These are phyloP conservation scores for Xylaria scruposa DNA, from an alignment of 495 filamentous ascomycete genomes.

Conservation along the genomic window DNA sequence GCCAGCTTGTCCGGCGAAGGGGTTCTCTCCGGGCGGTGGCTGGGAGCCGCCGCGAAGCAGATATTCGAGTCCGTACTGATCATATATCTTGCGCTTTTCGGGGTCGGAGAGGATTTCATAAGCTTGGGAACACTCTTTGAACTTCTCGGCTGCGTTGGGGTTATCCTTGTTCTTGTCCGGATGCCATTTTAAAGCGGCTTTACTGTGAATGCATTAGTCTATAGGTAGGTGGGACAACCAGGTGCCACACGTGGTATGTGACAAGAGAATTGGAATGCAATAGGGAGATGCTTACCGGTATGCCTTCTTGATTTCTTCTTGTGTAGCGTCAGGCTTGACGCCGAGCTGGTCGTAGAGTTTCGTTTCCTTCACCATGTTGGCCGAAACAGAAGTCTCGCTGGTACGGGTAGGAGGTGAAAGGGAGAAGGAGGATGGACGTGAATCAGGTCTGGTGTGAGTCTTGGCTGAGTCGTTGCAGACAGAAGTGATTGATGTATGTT, in stretches of 20 bases:
- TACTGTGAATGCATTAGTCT: slow-evolving; percentile 57
- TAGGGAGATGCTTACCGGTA: slow-evolving; percentile 69
- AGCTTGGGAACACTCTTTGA: slow-evolving; percentile 94
- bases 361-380: slow-evolving; percentile 82
- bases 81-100: slow-evolving; percentile 95
- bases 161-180: slow-evolving; percentile 98
- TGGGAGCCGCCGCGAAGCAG: slow-evolving; percentile 81
- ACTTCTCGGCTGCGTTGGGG: slow-evolving; percentile 81
- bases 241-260: background rate
- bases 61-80: slow-evolving; percentile 93
- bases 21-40: slow-evolving; percentile 66
- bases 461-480: background rate
- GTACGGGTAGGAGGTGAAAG: background rate
- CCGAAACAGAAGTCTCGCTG: background rate
- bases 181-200: slow-evolving; percentile 89
- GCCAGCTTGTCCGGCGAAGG: slow-evolving; percentile 51
- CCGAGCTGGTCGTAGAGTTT: slow-evolving; percentile 82
- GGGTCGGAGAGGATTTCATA: slow-evolving; percentile 98
- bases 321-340: slow-evolving; percentile 77
- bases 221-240: background rate
- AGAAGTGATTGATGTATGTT: background rate
- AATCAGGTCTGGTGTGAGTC: background rate
- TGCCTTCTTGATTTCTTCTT: slow-evolving; percentile 97
- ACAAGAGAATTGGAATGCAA: background rate
- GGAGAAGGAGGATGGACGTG: slow-evolving; percentile 5